Evolutionary conservation across 2,329 filamentous ascomycete species (phyloP).

Genomic region (Hymenoscyphus fraxineus): DNA sequence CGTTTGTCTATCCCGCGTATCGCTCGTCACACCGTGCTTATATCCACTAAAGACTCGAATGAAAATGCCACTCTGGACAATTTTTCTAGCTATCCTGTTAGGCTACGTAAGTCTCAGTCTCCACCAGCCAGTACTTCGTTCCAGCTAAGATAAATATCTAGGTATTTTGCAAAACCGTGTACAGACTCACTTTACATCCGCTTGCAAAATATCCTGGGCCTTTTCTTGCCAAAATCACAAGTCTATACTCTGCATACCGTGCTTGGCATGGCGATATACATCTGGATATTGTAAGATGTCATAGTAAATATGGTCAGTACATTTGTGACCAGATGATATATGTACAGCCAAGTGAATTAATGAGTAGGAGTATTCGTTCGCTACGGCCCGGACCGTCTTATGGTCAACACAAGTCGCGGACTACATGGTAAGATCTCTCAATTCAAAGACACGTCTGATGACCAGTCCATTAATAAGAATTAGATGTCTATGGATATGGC

Average conservation of each 20-base stretch:
- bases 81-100: no score
- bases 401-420: not conserved
- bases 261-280: slow-evolving; percentile 36
- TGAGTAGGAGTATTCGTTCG: slow-evolving; percentile 15
- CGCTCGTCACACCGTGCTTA: no score
- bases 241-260: slow-evolving; percentile 30
- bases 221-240: slow-evolving; percentile 28
- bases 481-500: not conserved
- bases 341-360: not conserved
- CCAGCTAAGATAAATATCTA: no score
- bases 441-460: not conserved
- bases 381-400: slow-evolving; percentile 23
- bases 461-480: slow-evolving; percentile 38
- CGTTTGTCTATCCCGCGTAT: no score
- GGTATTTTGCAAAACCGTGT: not conserved
- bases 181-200: slow-evolving; percentile 24
- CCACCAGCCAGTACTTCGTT: no score
- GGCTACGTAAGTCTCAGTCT: no score
- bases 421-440: not conserved
- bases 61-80: no score
- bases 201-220: slow-evolving; percentile 29
- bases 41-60: no score
- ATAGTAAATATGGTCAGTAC: slow-evolving; percentile 16
- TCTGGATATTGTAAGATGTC: slow-evolving; percentile 32
- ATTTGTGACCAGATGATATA: not conserved